Base-by-base conservation (phyloP, 768 basidiomycete genomes). In the Calocybe indica region DNA sequence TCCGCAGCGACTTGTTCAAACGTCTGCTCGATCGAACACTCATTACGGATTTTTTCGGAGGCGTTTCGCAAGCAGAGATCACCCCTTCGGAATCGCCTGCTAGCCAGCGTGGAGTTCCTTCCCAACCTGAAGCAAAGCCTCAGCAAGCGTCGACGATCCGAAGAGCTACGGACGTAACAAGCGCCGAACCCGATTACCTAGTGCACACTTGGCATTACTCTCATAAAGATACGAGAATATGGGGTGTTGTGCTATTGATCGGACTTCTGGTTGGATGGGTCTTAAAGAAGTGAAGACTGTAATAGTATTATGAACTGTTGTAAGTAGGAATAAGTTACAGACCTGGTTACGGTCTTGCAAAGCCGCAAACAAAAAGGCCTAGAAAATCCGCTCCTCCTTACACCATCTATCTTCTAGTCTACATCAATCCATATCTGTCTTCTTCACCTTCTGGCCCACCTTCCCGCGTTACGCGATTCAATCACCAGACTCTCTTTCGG, bases 1-100 rank as follows among this genome's bases (percentile, higher is more conserved):
- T 97, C 13, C 85, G 93, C 43, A 80, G 80, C 22, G 88, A 90
- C 61, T 75, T 93, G 12, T 97, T 92, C 69, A 62, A 61, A 7
- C 75, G 87, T 38, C 72, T 79, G 6, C 72, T 92, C n/a, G 71
- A 78, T 39, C 58, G 74, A 7, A 73, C 79, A 1, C 70, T 78
- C 2, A 74, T 92, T 46, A 92, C 89, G 3, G 89, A 92, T 62
- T 93, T 93, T 61, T 85, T 93, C 55, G 91, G 91, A 2, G 93
- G 90, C 1, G 90, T 96, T 12, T 74, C 88, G 11, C 85, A 87
- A 49, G 90, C 85, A 0, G 91, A 97, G 56, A 69, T 92, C n/a
- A 50, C 47, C 22, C 37, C 51, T 9, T 48, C 51, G 12, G 15
- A 14, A 11, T 35, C 29, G 28, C 28, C 33, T 12, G 28, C 22